phyloP scores from a whole-genome alignment of 2,329 filamentous ascomycete genomes.

The Fusarium albosuccineum region DNA sequence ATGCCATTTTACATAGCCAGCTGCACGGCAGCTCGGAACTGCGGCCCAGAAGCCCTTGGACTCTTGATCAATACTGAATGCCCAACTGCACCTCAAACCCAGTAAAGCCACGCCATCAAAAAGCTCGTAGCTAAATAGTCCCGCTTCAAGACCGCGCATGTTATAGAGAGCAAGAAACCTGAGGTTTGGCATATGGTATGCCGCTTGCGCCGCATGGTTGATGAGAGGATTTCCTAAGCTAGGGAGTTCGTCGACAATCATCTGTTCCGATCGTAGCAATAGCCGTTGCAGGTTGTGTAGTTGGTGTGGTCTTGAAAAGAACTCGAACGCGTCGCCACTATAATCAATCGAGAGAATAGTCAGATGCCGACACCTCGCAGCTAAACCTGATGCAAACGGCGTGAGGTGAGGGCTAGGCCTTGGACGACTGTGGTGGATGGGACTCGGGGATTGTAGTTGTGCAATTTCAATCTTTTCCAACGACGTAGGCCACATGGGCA shows the following conservation, averaged over 20 bases:
- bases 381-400: background rate
- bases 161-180: slow-evolving; percentile 3
- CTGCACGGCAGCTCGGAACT: background rate
- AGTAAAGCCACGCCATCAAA: background rate
- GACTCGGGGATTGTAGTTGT: background rate
- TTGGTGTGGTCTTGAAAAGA: slow-evolving; percentile 2
- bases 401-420: background rate
- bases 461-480: slow-evolving; percentile 3
- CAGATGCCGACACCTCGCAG: background rate
- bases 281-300: slow-evolving; percentile 2
- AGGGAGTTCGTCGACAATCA: background rate
- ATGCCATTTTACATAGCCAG: background rate
- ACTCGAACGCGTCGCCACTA: slow-evolving; percentile 6
- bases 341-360: slow-evolving; percentile 2
- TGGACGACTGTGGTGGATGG: background rate
- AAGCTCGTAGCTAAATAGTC: slow-evolving; percentile 5
- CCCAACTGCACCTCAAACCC: background rate
- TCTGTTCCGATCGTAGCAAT: background rate
- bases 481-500: background rate
- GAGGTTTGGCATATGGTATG: slow-evolving; percentile 2
- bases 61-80: background rate
- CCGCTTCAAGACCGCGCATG: background rate
- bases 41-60: slow-evolving; percentile 2
- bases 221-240: background rate
- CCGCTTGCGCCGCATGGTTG: background rate